Evolutionary conservation across 306 rosid genomes (phyloP).

Genomic region (Biancaea sappan): DNA sequence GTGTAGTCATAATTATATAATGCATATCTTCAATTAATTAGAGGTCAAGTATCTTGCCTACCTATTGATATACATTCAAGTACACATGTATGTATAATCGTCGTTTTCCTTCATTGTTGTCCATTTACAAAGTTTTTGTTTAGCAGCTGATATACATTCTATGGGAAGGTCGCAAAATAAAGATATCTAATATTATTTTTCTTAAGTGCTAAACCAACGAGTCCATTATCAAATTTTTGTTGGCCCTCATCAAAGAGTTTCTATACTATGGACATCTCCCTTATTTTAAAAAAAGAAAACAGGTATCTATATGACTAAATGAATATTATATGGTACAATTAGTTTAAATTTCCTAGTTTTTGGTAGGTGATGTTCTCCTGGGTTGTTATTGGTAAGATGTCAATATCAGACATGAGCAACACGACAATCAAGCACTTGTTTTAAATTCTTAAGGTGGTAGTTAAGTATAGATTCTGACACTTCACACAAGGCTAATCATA

Average conservation of each 20-base stretch:
- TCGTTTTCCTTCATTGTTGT: not conserved
- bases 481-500: not conserved
- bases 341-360: constrained; percentile 33
- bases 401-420: constrained; percentile 47
- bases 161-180: constrained; percentile 28
- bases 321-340: constrained; percentile 2
- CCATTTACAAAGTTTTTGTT: constrained; percentile 37
- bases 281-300: not conserved
- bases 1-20: constrained; percentile 15
- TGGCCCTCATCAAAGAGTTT: constrained; percentile 22
- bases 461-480: constrained; percentile 36
- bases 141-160: constrained; percentile 37
- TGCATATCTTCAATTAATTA: constrained; percentile 30
- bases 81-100: constrained; percentile 25
- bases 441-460: constrained; percentile 24
- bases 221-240: constrained; percentile 26
- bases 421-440: constrained; percentile 26
- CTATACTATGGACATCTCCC: constrained; percentile 22
- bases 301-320: not conserved
- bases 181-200: constrained; percentile 1
- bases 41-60: constrained; percentile 41
- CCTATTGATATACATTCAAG: constrained; percentile 40
- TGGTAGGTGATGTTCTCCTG: constrained; percentile 35
- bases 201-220: constrained; percentile 32
- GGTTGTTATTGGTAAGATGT: constrained; percentile 47